A percentile compares a stretch with the other conserved stretches of the same genome.
These are phyloP conservation scores for Solanum hybrid DNA, from an alignment of 305 asterid genomes.

Conservation along the genomic window DNA sequence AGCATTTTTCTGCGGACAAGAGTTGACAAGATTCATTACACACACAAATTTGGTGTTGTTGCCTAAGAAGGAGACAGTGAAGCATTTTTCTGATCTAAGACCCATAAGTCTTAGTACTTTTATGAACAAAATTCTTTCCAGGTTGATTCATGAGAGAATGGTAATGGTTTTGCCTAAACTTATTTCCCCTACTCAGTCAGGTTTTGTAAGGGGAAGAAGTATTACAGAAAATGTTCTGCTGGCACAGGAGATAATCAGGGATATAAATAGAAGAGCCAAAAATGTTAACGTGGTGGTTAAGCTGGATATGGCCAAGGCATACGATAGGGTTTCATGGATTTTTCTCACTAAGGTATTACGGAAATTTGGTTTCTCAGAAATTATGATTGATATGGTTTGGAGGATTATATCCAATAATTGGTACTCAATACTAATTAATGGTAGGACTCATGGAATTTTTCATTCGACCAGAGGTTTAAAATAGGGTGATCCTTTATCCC, in stretches of 20 bases:
- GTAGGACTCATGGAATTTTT: neutral
- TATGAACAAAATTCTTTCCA: too few relatives aligned
- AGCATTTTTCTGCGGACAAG: neutral
- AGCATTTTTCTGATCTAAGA: neutral
- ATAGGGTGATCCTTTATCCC: neutral
- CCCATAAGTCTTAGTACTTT: neutral
- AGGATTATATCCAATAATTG: neutral
- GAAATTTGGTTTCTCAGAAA: too few relatives aligned
- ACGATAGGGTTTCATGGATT: neutral
- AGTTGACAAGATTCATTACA: neutral
- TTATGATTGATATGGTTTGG: neutral
- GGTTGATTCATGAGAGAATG: neutral
- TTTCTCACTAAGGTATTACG: too few relatives aligned
- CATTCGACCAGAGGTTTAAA: neutral
- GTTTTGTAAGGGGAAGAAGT: too few relatives aligned
- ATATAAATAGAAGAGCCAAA: too few relatives aligned
- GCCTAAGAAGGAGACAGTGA: neutral
- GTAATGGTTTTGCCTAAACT: too few relatives aligned
- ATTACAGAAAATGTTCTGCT: too few relatives aligned
- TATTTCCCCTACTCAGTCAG: too few relatives aligned
- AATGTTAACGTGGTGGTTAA: too few relatives aligned
- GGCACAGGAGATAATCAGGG: too few relatives aligned
- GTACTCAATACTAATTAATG: neutral
- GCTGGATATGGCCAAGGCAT: too few relatives aligned
- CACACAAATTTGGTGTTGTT: neutral